Evolutionary conservation across 495 filamentous ascomycete genomes (phyloP).

Genomic region (Massariosphaeria phaeospora): DNA sequence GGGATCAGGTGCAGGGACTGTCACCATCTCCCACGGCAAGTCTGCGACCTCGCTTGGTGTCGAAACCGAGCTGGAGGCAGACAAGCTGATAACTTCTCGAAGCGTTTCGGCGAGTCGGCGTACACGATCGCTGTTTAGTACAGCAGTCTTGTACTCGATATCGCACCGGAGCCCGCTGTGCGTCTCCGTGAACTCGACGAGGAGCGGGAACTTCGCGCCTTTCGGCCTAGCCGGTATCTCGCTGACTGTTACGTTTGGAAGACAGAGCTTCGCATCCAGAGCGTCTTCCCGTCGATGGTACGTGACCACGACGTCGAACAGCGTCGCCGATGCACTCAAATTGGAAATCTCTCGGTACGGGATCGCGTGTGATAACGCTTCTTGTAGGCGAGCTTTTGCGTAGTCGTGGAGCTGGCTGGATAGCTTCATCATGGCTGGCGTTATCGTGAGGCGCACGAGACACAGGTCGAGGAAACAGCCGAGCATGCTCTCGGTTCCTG

Average conservation of each 20-base stretch:
- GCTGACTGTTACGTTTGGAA: neutral
- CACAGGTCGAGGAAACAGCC: conserved; percentile 22
- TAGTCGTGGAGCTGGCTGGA: neutral
- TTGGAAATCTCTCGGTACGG: conserved; percentile 6
- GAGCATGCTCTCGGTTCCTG: conserved; percentile 6
- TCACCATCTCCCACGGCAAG: no score
- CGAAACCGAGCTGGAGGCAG: no score
- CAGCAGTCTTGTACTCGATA: no score
- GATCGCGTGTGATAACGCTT: conserved; percentile 1
- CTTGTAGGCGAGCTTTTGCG: neutral
- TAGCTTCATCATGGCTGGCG: neutral
- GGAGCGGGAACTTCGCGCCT: conserved; percentile 14
- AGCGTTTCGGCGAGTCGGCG: no score
- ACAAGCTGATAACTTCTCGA: no score
- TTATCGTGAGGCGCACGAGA: conserved; percentile 15
- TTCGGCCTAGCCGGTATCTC: neutral
- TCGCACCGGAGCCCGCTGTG: no score
- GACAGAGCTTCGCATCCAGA: neutral
- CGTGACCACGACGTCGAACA: conserved; percentile 21
- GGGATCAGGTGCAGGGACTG: no score
- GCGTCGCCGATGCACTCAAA: neutral
- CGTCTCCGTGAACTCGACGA: conserved; percentile 15
- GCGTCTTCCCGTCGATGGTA: conserved; percentile 8
- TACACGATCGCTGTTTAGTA: no score
- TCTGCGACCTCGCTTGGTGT: no score